Conservation (phyloP, 192 early-diverging fungal genomes). For the Jimgerdemannia flammicorona region DNA sequence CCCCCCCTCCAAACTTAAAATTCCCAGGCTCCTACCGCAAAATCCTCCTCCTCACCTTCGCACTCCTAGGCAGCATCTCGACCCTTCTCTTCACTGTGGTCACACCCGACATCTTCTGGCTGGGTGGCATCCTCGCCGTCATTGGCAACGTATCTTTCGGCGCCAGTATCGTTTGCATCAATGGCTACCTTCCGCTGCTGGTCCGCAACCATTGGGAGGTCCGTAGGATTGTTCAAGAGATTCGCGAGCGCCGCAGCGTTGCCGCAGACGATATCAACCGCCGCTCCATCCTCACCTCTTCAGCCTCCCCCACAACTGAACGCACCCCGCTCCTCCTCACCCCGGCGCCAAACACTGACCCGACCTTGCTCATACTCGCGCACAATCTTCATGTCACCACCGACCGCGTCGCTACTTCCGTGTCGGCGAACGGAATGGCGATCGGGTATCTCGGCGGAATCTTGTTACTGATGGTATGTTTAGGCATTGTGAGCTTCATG, state of each 20-base stretch:
- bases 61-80: slow-evolving; percentile 30
- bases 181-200: slow-evolving; percentile 46
- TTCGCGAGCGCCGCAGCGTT: not conserved
- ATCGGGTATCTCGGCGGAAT: slow-evolving; percentile 44
- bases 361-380: not conserved
- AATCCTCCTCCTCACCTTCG: slow-evolving; percentile 35
- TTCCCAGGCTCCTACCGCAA: slow-evolving; percentile 31
- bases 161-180: slow-evolving; percentile 43
- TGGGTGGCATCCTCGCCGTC: slow-evolving; percentile 37
- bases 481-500: slow-evolving; percentile 31
- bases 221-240: slow-evolving; percentile 9
- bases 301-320: not conserved
- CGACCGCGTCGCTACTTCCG: slow-evolving; percentile 29
- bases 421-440: slow-evolving; percentile 41
- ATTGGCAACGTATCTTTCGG: slow-evolving; percentile 46
- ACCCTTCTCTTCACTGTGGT: slow-evolving; percentile 42
- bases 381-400: slow-evolving; percentile 11
- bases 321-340: not conserved
- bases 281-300: not conserved
- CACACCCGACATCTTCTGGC: slow-evolving; percentile 12
- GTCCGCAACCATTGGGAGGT: slow-evolving; percentile 29
- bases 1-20: not conserved
- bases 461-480: slow-evolving; percentile 37
- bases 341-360: not conserved
- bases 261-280: not conserved